These are phyloP conservation scores for Hyphopichia pseudoburtonii DNA, from an alignment of 1,139 yeast species.

Conservation along the genomic window DNA sequence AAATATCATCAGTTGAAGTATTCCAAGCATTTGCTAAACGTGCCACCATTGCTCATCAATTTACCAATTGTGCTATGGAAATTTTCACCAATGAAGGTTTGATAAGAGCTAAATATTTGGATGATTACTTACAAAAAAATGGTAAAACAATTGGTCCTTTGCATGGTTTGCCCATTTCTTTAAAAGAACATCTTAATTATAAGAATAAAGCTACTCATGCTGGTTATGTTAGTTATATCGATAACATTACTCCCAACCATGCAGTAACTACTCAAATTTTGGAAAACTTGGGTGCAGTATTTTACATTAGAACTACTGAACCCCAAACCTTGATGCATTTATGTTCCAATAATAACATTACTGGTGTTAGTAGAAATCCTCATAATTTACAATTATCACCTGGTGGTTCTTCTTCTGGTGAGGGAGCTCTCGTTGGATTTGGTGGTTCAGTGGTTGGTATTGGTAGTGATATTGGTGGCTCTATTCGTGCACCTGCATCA, in stretches of 20 bases:
- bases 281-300: conserved; percentile 66
- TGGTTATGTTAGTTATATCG: conserved; percentile 57
- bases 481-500: conserved; percentile 75
- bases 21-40: conserved; percentile 55
- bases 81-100: conserved; percentile 58
- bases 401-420: conserved; percentile 78
- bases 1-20: conserved; percentile 41
- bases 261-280: conserved; percentile 53
- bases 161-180: conserved; percentile 77
- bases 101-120: conserved; percentile 53
- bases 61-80: conserved; percentile 60
- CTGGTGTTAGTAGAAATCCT: conserved; percentile 42
- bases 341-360: conserved; percentile 41
- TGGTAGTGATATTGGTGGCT: conserved; percentile 81
- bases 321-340: conserved; percentile 53
- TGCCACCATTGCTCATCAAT: conserved; percentile 59
- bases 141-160: conserved; percentile 72
- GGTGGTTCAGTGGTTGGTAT: conserved; percentile 68
- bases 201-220: conserved; percentile 61
- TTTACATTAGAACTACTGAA: conserved; percentile 47
- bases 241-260: conserved; percentile 48
- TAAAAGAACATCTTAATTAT: conserved; percentile 70
- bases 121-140: conserved; percentile 45
- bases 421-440: conserved; percentile 66
- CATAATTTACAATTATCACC: conserved; percentile 39